Evolutionary conservation across 345 rosid species (phyloP), one percentile per base, ranked within the genome.

Genomic region (Eutrema yunnanense): DNA sequence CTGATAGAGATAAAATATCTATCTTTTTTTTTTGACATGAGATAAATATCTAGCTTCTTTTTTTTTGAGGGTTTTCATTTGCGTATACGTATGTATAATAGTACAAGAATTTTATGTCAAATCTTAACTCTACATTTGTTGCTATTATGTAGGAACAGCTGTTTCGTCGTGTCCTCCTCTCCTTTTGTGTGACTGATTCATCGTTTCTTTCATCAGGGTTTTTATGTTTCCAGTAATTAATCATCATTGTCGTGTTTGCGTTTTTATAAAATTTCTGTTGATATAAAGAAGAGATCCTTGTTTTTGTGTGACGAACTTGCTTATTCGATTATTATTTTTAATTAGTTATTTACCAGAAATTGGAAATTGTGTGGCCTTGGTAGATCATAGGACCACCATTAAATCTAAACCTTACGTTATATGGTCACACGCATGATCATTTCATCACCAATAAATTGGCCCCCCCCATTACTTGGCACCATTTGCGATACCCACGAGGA

Each of bases 81-180:
- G 36, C n/a, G 3, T 19, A 26, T 22, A 22, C 2, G 2, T 22
- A 19, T 19, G 22, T 13, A 13, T 13, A 43, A n/a, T 6, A 22
- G 36, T 41, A 41, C 36, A 62, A 30, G n/a, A 19, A 58, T 10
- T 14, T 19, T 69, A n/a, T 69, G 29, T 26, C 49, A 5, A 37
- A 16, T 3, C 56, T 61, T 30, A 5, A 43, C 33, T 30, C 50
- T 8, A 48, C 47, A 3, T 54, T 27, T 59, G 38, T 56, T 22
- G 46, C 33, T 43, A 7, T 42, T 51, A 9, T 60, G 74, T 26
- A 69, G 79, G 79, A 62, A 62, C 64, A 69, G 65, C 44, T 37
- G 73, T 63, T 68, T 62, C 65, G 65, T 54, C 70, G 70, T 75
- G 79, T 46, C 44, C 42, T 53, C 51, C 36, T 46, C 52, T n/a